Conservation (phyloP, 345 rosid genomes). For the Salix koriyanagi region DNA sequence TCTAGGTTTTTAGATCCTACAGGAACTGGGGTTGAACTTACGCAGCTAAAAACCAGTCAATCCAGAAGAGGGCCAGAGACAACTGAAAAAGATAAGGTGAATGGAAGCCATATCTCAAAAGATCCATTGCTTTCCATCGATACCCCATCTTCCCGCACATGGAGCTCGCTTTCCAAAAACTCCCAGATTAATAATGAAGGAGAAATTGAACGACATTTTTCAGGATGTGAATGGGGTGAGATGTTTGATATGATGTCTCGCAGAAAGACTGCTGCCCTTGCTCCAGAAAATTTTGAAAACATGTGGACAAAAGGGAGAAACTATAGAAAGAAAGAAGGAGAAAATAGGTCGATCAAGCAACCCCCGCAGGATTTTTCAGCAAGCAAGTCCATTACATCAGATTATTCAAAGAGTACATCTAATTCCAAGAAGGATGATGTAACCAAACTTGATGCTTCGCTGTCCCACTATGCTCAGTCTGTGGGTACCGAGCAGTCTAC, state of each 20-base stretch:
- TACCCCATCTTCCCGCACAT: constrained; percentile 63
- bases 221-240: constrained; percentile 79
- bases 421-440: constrained; percentile 28
- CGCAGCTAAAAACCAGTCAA: constrained; percentile 61
- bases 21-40: constrained; percentile 88
- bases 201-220: constrained; percentile 39
- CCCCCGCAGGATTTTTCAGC: constrained; percentile 34
- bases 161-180: constrained; percentile 57
- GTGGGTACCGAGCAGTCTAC: constrained; percentile 14
- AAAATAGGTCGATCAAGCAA: constrained; percentile 36
- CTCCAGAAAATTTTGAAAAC: constrained; percentile 94
- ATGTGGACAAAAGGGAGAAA: constrained; percentile 98
- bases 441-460: constrained; percentile 23
- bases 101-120: constrained; percentile 47
- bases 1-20: constrained; percentile 72
- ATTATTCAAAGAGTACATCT: constrained; percentile 19
- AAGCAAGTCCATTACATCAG: constrained; percentile 29
- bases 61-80: constrained; percentile 31
- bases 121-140: constrained; percentile 93
- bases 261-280: constrained; percentile 81
- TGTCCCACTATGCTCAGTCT: constrained; percentile 21
- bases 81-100: constrained; percentile 35
- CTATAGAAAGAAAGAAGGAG: constrained; percentile 54
- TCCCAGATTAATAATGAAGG: constrained; percentile 42
- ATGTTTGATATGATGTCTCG: constrained; percentile 71